Base-by-base conservation (phyloP, 164 flowering plant genomes). In the Magnolia officinalis region DNA sequence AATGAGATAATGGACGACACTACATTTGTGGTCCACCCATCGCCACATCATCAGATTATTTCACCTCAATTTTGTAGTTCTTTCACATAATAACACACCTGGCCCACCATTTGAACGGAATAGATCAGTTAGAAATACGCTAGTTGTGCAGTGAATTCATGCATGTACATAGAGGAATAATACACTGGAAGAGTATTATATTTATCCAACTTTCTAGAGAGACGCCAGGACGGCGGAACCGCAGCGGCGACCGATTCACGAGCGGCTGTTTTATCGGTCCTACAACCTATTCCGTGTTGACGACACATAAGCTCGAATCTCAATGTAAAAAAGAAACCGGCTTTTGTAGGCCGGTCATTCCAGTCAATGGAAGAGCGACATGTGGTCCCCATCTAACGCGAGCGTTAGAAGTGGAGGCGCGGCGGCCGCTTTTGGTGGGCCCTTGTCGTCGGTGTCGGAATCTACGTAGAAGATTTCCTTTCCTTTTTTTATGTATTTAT, bases 371-470 rank as follows among this genome's bases (percentile, higher is more conserved):
- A 0, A 8, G 24, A 26, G 3, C 73, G 79, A 55, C 81, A 79
- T 79, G 80, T 76, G 65, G 78, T 84, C 68, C 71, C 85, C 84
- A 74, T 16, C 76, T 24, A 63, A 65, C 69, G 75, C 72, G 72
- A 55, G 50, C 67, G 14, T 9, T 21, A 65, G 70, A 64, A 70
- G 81, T 75, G 83, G 80, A 83, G 83, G 82, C 80, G 86, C 86
- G 86, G 89, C 86, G 80, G 87, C 87, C 84, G 86, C 86, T 83
- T 81, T 83, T 37, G 29, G 78, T 77, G 80, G 84, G n/a, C 64
- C 77, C 84, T 4, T 6, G 50, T 49, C 67, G 37, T 72, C 52
- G 21, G 77, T 76, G 76, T 74, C 78, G 84, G 78, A 83, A 83
- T 81, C 85, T 77, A 76, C 67, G 75, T 59, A 55, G 75, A 77